Base-by-base conservation (phyloP, 768 basidiomycete genomes). In the Pisolithus sp. region DNA sequence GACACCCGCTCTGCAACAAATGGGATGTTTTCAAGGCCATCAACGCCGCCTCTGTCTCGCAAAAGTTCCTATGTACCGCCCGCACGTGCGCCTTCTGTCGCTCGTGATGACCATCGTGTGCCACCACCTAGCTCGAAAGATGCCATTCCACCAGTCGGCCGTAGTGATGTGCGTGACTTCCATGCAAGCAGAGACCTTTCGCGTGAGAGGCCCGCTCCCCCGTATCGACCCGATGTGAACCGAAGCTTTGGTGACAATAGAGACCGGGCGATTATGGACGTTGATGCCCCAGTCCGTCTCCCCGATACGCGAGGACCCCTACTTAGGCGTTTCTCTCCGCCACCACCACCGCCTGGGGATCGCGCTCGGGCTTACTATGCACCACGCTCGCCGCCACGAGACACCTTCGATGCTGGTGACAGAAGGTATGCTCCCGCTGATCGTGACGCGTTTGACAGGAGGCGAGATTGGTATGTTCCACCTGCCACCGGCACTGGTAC, bases 161-260 rank as follows among this genome's bases (percentile, higher is more conserved):
- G 54, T 36, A 47, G 34, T 28, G 61, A 67, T 44, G 50, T 50
- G 23, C 67, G 66, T 58, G 69, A 65, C 40, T 66, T 62, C 53
- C 61, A 65, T 49, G 51, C 56, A 44, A 55, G 46, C 56, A 70
- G 68, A 39, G 68, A 68, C 47, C 63, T 67, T 49, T 70, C 74
- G 15, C 64, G 68, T 53, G 73, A 68, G 65, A 69, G 51, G 59
- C 70, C 68, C 39, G 54, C 60, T 41, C 52, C 46, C 42, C 53
- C 54, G 2, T 77, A 75, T 52, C 68, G 76, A 41, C 66, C 75
- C 23, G 73, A 76, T 30, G 57, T 58, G 54, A 69, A 72, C 38
- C 68, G 71, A 57, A 51, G 45, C 10, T 67, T 68, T 41, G 45
- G 56, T 54, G 73, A 72, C 49, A 68, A 71, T 52, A 65, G 73